Base-by-base conservation (phyloP, 768 basidiomycete genomes). In the Daedaleopsis sinensis region DNA sequence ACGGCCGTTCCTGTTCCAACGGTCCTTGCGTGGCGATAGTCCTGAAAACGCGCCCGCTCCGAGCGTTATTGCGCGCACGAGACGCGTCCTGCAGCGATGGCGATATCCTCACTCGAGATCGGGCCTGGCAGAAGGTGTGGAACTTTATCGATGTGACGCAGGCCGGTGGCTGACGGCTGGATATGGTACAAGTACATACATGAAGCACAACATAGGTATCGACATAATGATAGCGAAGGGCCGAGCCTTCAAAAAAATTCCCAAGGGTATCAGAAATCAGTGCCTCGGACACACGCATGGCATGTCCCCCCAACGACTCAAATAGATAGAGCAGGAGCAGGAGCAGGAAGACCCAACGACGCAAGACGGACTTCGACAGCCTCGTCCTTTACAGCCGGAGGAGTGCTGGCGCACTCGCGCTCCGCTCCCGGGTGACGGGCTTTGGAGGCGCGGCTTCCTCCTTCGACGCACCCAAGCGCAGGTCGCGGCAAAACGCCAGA, bases 401-500 rank as follows among this genome's bases (percentile, higher is more conserved):
- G 32, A 19, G 21, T 23, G 54, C 54, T 5, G 44, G 54, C 10
- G 44, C 54, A 47, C 38, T 57, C 37, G 56, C 47, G 46, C 56
- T 48, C 57, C 50, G 49, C 18, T 47, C 57, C 24, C 21, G 49
- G 48, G 21, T 52, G 52, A 32, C 27, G 32, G 52, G 13, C 54
- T 59, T 53, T 58, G 48, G 48, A 18, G 27, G 36, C 16, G 47
- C 36, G 27, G 52, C 46, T 36, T 37, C 56, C 16, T 54, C 15
- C n/a, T 57, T 52, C 6, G 38, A 38, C 36, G 51, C 63, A 55
- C 63, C 66, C 35, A 83, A 68, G 23, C 73, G 72, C 35, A 87
- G 72, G 63, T 84, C 82, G 13, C 76, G 68, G 70, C 83, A 84
- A 61, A 81, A 80, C 36, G 78, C 79, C 69, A 82, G 78, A 12